phyloP scores from a whole-genome alignment of 345 rosid species.

The Eutrema yunnanense region DNA sequence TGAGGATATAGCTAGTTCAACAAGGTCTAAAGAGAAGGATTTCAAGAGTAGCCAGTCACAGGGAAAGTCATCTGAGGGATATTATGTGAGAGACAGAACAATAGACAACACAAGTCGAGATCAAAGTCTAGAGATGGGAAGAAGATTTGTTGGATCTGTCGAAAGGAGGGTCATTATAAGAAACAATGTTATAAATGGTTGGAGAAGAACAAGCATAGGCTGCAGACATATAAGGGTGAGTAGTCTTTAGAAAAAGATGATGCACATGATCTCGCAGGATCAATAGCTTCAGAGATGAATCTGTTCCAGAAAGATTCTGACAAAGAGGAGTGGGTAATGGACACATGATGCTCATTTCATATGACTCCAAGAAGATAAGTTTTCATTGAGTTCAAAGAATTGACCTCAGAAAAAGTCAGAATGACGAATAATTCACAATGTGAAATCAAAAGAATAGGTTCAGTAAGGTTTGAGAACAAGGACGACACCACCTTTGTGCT shows the following conservation, averaged over 20 bases:
- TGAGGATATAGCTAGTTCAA: neutral
- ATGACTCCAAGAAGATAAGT: neutral
- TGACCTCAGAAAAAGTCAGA: neutral
- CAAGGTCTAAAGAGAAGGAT: neutral
- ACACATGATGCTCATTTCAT: neutral
- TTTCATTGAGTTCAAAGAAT: neutral
- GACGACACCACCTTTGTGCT: too few relatives aligned
- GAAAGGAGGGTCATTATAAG: neutral
- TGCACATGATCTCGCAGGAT: neutral
- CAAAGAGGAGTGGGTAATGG: neutral
- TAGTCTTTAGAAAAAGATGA: neutral
- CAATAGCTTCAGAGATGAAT: neutral
- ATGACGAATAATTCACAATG: neutral
- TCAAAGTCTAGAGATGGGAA: neutral
- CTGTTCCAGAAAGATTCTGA: rapidly evolving
- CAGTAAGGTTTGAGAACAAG: too few relatives aligned
- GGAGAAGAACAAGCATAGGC: neutral
- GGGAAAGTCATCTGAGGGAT: neutral
- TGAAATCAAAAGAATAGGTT: too few relatives aligned
- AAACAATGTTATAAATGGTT: neutral
- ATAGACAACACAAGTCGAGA: neutral
- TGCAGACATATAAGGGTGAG: too few relatives aligned
- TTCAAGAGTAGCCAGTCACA: neutral
- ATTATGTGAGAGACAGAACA: neutral
- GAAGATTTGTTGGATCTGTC: neutral